Evolutionary conservation across 2,329 filamentous ascomycete genomes (phyloP).

Genomic region (Calycina marina): DNA sequence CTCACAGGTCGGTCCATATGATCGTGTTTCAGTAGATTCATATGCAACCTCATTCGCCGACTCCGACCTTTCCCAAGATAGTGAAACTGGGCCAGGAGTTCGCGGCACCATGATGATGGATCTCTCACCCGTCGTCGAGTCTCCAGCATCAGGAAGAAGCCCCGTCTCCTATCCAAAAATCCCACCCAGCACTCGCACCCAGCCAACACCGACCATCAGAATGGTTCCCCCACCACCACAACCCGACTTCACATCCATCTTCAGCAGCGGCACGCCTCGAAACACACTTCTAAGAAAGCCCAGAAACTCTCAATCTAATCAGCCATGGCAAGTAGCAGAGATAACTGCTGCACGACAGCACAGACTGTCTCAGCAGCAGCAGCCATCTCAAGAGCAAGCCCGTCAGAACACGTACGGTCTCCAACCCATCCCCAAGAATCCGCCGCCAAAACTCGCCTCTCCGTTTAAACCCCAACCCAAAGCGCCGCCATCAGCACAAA

Average conservation of each 20-base stretch:
- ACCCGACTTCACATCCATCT: conserved; percentile 7
- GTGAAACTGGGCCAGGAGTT: conserved; percentile 1
- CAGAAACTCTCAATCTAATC: background rate
- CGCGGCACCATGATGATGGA: conserved; percentile 9
- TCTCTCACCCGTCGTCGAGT: conserved; percentile 20
- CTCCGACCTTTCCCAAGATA: conserved; percentile 5
- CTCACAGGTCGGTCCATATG: conserved; percentile 12
- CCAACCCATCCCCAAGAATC: background rate
- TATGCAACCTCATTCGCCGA: conserved; percentile 4
- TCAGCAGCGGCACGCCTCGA: background rate
- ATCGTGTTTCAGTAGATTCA: conserved; percentile 8
- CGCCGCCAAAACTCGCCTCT: background rate
- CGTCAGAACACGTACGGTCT: no score
- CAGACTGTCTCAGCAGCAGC: background rate
- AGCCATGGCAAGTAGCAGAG: conserved; percentile 17
- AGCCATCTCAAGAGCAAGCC: background rate
- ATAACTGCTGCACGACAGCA: conserved; percentile 12
- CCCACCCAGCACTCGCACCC: conserved; percentile 1
- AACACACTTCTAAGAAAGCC: background rate
- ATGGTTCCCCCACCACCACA: conserved; percentile 13
- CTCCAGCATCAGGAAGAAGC: conserved; percentile 12
- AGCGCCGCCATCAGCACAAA: background rate
- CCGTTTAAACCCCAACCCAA: background rate
- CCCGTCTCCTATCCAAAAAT: conserved; percentile 8
- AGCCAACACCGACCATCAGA: background rate